phyloP scores from a whole-genome alignment of 2,329 filamentous ascomycete genomes.

The Exophiala sp. region DNA sequence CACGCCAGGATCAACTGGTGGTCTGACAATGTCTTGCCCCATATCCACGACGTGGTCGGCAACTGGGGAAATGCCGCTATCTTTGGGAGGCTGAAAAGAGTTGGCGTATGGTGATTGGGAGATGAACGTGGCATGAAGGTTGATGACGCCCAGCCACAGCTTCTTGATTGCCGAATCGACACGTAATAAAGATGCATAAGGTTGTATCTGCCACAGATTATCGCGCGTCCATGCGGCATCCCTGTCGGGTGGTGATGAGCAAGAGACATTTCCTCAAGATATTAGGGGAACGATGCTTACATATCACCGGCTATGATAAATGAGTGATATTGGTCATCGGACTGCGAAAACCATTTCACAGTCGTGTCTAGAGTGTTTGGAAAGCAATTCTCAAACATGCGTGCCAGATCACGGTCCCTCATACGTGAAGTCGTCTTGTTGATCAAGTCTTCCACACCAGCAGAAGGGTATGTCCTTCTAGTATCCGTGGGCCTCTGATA shows the following conservation, averaged over 20 bases:
- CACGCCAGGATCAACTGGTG: constrained; percentile 72
- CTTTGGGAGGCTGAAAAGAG: constrained; percentile 90
- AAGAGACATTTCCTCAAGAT: background rate
- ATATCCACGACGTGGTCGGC: constrained; percentile 56
- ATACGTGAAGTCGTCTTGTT: constrained; percentile 51
- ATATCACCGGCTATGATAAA: constrained; percentile 94
- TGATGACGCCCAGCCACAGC: constrained; percentile 87
- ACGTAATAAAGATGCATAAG: constrained; percentile 80
- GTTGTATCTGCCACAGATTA: constrained; percentile 86
- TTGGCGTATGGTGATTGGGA: constrained; percentile 96
- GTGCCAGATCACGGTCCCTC: constrained; percentile 81
- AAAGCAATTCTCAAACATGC: constrained; percentile 92
- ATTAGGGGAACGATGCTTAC: constrained; percentile 4
- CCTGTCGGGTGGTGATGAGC: background rate
- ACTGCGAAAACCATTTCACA: constrained; percentile 72
- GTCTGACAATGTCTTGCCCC: constrained; percentile 79
- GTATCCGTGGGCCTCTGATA: constrained; percentile 2
- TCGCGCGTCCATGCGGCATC: constrained; percentile 65
- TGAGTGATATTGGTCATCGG: constrained; percentile 67
- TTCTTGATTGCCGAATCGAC: constrained; percentile 74
- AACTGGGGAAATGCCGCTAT: constrained; percentile 67
- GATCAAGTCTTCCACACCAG: constrained; percentile 5
- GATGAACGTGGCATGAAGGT: constrained; percentile 90
- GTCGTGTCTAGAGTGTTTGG: constrained; percentile 90
- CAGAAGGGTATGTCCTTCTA: constrained; percentile 2